phyloP scores from a whole-genome alignment of 345 rosid genomes.

The Balakata baccata region DNA sequence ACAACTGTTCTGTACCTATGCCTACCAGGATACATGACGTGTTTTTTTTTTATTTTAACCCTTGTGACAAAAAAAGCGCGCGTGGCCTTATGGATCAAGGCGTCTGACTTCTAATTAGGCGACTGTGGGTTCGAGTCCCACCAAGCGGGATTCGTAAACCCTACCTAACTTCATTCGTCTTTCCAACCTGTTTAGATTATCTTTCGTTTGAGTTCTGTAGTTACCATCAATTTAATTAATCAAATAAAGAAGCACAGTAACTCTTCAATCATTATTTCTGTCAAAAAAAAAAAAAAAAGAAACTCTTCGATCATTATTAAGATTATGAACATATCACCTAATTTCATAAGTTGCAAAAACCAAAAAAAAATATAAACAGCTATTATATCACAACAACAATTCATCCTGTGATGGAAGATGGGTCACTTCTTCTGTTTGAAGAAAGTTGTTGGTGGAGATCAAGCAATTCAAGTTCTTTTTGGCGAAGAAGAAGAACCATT shows the following conservation, averaged over 20 bases:
- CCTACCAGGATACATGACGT: no score
- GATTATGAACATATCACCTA: no score
- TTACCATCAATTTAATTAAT: background rate
- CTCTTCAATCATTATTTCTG: background rate
- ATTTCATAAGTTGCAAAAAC: no score
- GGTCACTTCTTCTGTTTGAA: slow-evolving; percentile 61
- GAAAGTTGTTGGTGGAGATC: slow-evolving; percentile 43
- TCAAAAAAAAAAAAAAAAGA: background rate
- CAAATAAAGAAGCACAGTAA: background rate
- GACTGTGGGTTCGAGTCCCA: slow-evolving; percentile 29
- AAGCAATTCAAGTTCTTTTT: slow-evolving; percentile 65
- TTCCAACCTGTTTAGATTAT: no score
- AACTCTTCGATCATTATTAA: no score
- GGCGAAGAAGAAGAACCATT: slow-evolving; percentile 58
- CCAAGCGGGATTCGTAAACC: slow-evolving; percentile 12
- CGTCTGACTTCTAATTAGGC: slow-evolving; percentile 27
- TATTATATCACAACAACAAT: background rate
- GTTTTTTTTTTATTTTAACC: no score
- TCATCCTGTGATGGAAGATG: slow-evolving; percentile 54
- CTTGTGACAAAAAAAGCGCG: no score
- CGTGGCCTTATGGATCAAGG: slow-evolving; percentile 27
- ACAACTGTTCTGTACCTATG: no score
- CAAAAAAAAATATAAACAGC: background rate
- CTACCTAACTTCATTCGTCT: no score
- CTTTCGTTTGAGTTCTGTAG: no score